Conservation (phyloP, 345 rosid species). For the Aquilaria yunnanensis region DNA sequence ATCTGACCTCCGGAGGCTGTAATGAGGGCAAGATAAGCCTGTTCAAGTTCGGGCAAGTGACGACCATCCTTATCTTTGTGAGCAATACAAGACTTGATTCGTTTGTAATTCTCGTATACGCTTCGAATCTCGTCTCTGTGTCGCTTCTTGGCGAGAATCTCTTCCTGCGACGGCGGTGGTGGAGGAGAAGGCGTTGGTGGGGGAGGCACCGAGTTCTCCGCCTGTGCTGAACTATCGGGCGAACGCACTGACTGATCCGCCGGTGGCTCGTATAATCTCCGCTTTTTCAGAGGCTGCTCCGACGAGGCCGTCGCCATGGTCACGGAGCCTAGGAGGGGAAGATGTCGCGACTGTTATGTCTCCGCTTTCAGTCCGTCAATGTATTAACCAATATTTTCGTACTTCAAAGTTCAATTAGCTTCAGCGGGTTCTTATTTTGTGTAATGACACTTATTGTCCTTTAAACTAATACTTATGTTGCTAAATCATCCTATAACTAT, state of each 20-base stretch:
- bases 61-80: slow-evolving; percentile 44
- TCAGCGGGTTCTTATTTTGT: too few relatives aligned
- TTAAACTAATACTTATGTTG: too few relatives aligned
- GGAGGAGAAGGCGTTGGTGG: slow-evolving; percentile 63
- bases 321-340: slow-evolving; percentile 6
- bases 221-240: slow-evolving; percentile 18
- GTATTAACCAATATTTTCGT: too few relatives aligned
- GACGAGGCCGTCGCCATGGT: slow-evolving; percentile 44
- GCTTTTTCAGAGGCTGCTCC: slow-evolving; percentile 93
- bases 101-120: slow-evolving; percentile 74
- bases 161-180: slow-evolving; percentile 62
- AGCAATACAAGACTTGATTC: slow-evolving; percentile 55
- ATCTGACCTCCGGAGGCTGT: slow-evolving; percentile 60
- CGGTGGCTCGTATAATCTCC: slow-evolving; percentile 58
- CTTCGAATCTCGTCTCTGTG: slow-evolving; percentile 79
- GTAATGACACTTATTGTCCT: too few relatives aligned
- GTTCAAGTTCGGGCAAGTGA: slow-evolving; percentile 51
- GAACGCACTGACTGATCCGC: slow-evolving; percentile 23
- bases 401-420: too few relatives aligned
- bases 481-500: too few relatives aligned
- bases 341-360: background rate
- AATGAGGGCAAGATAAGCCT: slow-evolving; percentile 70
- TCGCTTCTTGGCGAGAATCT: slow-evolving; percentile 48
- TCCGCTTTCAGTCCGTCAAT: background rate
- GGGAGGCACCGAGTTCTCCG: slow-evolving; percentile 22